Conservation (phyloP, 2,329 filamentous ascomycete species). For the Diaporthe sp. region DNA sequence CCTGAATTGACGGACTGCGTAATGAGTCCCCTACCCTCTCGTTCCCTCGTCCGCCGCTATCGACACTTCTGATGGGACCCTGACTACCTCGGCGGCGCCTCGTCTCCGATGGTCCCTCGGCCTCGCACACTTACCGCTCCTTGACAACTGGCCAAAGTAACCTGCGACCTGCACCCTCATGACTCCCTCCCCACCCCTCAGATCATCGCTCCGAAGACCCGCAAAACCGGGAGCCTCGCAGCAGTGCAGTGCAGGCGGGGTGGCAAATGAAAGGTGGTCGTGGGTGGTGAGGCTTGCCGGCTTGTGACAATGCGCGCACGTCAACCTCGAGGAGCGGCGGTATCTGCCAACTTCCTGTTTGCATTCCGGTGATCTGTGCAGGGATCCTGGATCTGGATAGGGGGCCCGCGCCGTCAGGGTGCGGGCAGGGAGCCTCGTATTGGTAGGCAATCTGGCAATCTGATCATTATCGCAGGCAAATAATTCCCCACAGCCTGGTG, state of each 20-base stretch:
- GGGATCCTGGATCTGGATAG: conserved; percentile 30
- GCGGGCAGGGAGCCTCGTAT: conserved; percentile 34
- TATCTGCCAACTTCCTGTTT: conserved; percentile 31
- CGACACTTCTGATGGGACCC: conserved; percentile 31
- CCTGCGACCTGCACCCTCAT: conserved; percentile 26
- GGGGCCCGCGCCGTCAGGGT: conserved; percentile 23
- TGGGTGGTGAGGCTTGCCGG: conserved; percentile 14
- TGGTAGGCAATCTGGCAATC: conserved; percentile 34
- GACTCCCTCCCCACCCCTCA: conserved; percentile 24
- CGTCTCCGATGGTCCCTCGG: conserved; percentile 27
- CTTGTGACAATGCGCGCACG: conserved; percentile 20
- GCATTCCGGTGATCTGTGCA: conserved; percentile 32
- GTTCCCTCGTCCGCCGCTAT: conserved; percentile 25
- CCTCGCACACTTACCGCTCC: conserved; percentile 32
- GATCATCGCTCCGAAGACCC: conserved; percentile 30
- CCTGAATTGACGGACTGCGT: conserved; percentile 22
- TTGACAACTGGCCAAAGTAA: conserved; percentile 17
- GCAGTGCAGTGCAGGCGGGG: conserved; percentile 23
- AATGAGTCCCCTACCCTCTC: conserved; percentile 5
- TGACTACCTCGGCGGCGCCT: conserved; percentile 31
- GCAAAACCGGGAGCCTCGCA: conserved; percentile 23
- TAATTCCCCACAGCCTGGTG: conserved; percentile 33
- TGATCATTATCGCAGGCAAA: conserved; percentile 29
- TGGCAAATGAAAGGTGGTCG: conserved; percentile 17
- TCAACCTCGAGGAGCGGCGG: conserved; percentile 3